phyloP scores from a whole-genome alignment of 2,329 filamentous ascomycete species.

The Cercospora sojina region DNA sequence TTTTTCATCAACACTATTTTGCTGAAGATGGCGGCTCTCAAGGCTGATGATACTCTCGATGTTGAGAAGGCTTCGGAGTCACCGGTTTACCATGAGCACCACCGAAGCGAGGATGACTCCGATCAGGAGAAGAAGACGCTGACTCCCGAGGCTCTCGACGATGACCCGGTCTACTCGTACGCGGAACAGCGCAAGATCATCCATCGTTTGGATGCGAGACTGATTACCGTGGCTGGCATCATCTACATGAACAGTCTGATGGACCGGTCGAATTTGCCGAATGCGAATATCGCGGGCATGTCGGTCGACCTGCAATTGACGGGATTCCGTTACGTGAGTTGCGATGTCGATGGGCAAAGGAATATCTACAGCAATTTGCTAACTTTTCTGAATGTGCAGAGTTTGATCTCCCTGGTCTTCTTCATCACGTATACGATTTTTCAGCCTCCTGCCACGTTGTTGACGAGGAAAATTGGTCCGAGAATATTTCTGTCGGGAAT shows the following conservation, averaged over 20 bases:
- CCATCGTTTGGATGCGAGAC: slow-evolving; percentile 1
- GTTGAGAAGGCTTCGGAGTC: background rate
- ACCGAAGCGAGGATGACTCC: background rate
- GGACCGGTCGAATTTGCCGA: slow-evolving; percentile 27
- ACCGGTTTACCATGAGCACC: background rate
- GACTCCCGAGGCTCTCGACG: background rate
- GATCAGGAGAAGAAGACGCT: background rate
- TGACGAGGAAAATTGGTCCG: slow-evolving; percentile 34
- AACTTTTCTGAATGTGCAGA: background rate
- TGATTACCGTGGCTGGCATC: background rate
- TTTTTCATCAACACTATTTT: background rate
- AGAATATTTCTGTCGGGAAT: slow-evolving; percentile 26
- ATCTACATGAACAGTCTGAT: slow-evolving; percentile 5
- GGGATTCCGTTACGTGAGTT: background rate
- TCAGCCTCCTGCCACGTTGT: slow-evolving; percentile 37
- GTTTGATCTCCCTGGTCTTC: slow-evolving; percentile 28
- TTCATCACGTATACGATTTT: slow-evolving; percentile 42
- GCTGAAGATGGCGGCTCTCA: background rate
- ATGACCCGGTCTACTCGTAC: background rate
- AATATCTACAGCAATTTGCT: background rate
- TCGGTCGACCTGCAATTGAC: slow-evolving; percentile 13
- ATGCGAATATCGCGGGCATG: slow-evolving; percentile 31
- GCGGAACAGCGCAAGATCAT: slow-evolving; percentile 6
- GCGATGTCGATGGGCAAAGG: background rate
- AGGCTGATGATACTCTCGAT: background rate